Evolutionary conservation across 108 stramenopile genomes (phyloP), one percentile per base, ranked within the genome.

Genomic region (Parietichytrium sp.): DNA sequence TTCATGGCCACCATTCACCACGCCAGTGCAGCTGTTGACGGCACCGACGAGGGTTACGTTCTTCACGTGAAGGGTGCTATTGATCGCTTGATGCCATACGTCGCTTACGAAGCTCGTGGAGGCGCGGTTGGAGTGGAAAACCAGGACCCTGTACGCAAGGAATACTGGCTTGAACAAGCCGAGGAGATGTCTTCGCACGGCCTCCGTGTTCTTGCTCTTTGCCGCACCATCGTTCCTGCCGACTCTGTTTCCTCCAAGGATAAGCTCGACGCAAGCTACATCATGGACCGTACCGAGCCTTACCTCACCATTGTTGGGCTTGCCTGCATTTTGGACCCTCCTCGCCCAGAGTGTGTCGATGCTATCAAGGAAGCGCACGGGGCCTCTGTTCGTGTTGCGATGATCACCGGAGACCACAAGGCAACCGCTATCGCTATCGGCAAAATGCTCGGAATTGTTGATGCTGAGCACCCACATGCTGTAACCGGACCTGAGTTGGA

Each of bases 381-480:
- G 49, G 85, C 93, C 55, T 95, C 95, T 16, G 93, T 96, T 1
- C 90, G 93, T 47, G 93, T 95, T 20, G 87, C 95, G 78, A 98
- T 98, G 96, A 93, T 98, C 33, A 98, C 98, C 1, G 98, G 98
- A 18, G 98, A 98, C 85, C 88, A 93, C 15, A 91, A 95, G 53
- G 95, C 94, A 72, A 98, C 98, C 15, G 98, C 97, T 2, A 53
- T 96, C 27, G 94, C 96, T 0, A 94, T 98, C 72, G 97, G 95
- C 0, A 79, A 86, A 29, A 82, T 93, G 55, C 91, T 95, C 80
- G 95, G 95, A 0, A 95, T 97, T 55, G 51, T 94, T 3, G 83
- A 45, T 47, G 29, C 48, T 15, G 80, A 52, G 54, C 55, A 42
- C 25, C 79, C 79, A 16, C 25, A 48, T 84, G 79, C 52, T 81